These are phyloP conservation scores for Physaria fendleri DNA, from an alignment of 345 rosid species.

Conservation along the genomic window DNA sequence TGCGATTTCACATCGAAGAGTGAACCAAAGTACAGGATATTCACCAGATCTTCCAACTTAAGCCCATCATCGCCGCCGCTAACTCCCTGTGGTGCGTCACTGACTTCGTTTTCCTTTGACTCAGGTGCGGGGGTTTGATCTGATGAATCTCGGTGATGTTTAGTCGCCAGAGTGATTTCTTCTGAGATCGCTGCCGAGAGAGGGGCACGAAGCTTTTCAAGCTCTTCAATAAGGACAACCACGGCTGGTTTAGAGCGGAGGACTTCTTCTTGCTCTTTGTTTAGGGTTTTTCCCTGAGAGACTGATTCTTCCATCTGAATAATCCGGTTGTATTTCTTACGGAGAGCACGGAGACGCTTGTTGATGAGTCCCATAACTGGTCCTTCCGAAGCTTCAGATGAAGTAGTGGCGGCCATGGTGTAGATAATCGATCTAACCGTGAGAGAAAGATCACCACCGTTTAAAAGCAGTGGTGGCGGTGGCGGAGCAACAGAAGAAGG, in stretches of 20 bases:
- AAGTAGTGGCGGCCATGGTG: slow-evolving; percentile 31
- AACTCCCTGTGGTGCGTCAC: slow-evolving; percentile 8
- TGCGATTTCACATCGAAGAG: slow-evolving; percentile 79
- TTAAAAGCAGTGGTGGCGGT: slow-evolving; percentile 9
- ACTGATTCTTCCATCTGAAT: slow-evolving; percentile 73
- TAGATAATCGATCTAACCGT: background rate
- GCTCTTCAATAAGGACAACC: slow-evolving; percentile 64
- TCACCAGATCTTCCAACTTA: slow-evolving; percentile 57
- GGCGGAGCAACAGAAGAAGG: background rate
- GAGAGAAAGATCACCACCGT: slow-evolving; percentile 19
- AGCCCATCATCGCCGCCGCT: background rate
- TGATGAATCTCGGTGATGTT: slow-evolving; percentile 9
- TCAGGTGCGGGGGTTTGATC: slow-evolving; percentile 14
- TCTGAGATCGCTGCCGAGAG: slow-evolving; percentile 62
- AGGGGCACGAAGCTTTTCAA: slow-evolving; percentile 76
- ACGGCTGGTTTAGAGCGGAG: slow-evolving; percentile 77
- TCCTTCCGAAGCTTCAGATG: slow-evolving; percentile 63
- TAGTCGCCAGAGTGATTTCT: slow-evolving; percentile 49
- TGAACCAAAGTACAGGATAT: slow-evolving; percentile 71
- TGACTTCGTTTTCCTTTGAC: background rate
- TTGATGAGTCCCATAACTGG: slow-evolving; percentile 74
- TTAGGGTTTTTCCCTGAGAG: slow-evolving; percentile 70
- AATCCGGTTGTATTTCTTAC: slow-evolving; percentile 79
- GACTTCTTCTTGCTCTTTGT: slow-evolving; percentile 82
- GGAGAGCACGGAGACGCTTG: slow-evolving; percentile 91